phyloP scores from a whole-genome alignment of 306 rosid genomes.

The Medicago ruthenica region DNA sequence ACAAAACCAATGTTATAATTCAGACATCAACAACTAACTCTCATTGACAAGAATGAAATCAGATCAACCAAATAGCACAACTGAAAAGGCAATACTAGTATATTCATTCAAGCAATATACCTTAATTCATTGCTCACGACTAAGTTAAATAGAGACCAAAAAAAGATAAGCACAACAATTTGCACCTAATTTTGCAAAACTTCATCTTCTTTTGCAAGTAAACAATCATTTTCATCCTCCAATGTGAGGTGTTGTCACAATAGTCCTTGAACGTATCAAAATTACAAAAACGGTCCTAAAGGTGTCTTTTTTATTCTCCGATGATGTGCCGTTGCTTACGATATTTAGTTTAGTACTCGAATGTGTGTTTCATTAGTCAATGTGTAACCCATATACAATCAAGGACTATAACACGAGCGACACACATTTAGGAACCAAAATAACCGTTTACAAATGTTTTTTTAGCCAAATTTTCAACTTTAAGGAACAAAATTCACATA shows the following conservation, averaged over 20 bases:
- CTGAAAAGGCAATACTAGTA: neutral
- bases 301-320: too few species aligned
- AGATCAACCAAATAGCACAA: constrained; percentile 8
- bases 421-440: too few species aligned
- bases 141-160: neutral
- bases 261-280: neutral
- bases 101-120: neutral
- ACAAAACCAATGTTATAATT: neutral
- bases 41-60: neutral
- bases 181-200: neutral
- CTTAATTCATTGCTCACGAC: constrained; percentile 18
- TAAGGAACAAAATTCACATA: neutral
- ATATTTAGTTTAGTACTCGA: neutral
- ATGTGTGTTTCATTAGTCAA: neutral
- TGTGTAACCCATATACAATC: neutral
- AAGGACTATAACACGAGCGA: too few species aligned
- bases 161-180: neutral
- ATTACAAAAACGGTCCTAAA: neutral
- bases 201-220: neutral
- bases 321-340: too few species aligned
- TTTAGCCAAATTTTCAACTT: neutral
- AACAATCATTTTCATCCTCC: neutral
- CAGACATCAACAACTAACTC: neutral
- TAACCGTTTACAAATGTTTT: neutral
- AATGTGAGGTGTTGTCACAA: neutral